These are phyloP conservation scores for Chaetomidium leptoderma DNA, from an alignment of 495 filamentous ascomycete genomes.

Conservation along the genomic window DNA sequence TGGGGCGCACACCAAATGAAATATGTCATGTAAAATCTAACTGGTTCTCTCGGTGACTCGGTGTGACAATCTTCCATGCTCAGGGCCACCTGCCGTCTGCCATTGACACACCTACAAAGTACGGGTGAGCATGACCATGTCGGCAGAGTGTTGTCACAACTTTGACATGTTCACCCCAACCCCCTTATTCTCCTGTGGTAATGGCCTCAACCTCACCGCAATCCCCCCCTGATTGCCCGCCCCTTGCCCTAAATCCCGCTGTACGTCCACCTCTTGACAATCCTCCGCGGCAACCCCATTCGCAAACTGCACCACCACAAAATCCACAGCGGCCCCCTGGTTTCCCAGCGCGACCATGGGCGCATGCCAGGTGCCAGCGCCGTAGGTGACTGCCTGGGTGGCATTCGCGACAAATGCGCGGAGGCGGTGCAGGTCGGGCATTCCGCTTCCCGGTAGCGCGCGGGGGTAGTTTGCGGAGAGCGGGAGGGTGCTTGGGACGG, in stretches of 20 bases:
- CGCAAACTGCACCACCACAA: constrained; percentile 83
- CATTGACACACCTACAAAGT: no score
- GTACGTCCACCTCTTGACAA: constrained; percentile 86
- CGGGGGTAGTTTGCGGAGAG: constrained; percentile 1
- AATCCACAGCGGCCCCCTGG: constrained; percentile 58
- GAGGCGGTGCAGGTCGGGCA: constrained; percentile 67
- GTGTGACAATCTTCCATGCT: no score
- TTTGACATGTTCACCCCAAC: neutral
- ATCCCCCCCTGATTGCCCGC: constrained; percentile 1
- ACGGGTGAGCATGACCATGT: no score
- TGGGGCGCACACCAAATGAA: neutral
- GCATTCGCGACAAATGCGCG: constrained; percentile 77
- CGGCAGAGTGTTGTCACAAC: no score
- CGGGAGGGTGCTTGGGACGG: constrained; percentile 9
- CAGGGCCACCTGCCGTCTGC: no score
- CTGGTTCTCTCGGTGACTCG: neutral
- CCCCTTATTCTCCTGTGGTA: neutral
- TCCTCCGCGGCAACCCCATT: constrained; percentile 84
- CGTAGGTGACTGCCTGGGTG: constrained; percentile 85
- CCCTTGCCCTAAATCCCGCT: constrained; percentile 47
- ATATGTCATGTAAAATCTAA: neutral
- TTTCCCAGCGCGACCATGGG: constrained; percentile 87
- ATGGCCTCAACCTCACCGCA: constrained; percentile 9
- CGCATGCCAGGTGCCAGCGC: constrained; percentile 90
- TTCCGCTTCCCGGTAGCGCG: constrained; percentile 50